Conservation (phyloP, 2,329 filamentous ascomycete species). For the Clonostachys rhizophaga region DNA sequence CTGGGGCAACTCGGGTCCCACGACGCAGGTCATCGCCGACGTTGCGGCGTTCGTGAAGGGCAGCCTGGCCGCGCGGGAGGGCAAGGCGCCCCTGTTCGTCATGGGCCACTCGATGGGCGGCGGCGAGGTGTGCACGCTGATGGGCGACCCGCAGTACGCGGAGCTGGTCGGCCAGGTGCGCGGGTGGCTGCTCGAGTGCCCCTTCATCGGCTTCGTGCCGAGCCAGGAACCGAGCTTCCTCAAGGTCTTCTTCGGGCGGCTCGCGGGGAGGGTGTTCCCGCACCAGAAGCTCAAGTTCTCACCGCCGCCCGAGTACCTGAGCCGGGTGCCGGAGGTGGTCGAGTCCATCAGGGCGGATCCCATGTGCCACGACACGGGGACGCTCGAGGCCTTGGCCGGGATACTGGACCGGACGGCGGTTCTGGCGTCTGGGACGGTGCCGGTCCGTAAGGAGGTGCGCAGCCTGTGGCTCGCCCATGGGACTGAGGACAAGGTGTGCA, state of each 20-base stretch:
- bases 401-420: conserved; percentile 70
- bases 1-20: conserved; percentile 70
- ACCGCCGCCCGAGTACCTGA: conserved; percentile 60
- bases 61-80: conserved; percentile 38
- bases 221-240: conserved; percentile 58
- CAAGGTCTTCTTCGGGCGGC: conserved; percentile 60
- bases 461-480: conserved; percentile 74
- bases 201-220: conserved; percentile 70
- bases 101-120: conserved; percentile 93
- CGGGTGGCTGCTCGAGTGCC: conserved; percentile 73
- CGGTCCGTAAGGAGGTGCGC: conserved; percentile 47
- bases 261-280: conserved; percentile 66
- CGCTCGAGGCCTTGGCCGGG: conserved; percentile 72
- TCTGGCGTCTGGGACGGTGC: conserved; percentile 51
- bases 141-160: conserved; percentile 41
- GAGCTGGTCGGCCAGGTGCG: conserved; percentile 56
- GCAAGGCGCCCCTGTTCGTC: conserved; percentile 66
- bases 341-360: conserved; percentile 59
- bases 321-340: conserved; percentile 61
- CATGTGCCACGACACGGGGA: conserved; percentile 79
- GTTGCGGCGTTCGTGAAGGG: conserved; percentile 69
- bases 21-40: conserved; percentile 68
- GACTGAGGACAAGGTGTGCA: conserved; percentile 65
- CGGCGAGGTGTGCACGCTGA: conserved; percentile 64
- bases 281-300: conserved; percentile 60